Base-by-base conservation (phyloP, 306 rosid genomes). In the Quercus ilex region DNA sequence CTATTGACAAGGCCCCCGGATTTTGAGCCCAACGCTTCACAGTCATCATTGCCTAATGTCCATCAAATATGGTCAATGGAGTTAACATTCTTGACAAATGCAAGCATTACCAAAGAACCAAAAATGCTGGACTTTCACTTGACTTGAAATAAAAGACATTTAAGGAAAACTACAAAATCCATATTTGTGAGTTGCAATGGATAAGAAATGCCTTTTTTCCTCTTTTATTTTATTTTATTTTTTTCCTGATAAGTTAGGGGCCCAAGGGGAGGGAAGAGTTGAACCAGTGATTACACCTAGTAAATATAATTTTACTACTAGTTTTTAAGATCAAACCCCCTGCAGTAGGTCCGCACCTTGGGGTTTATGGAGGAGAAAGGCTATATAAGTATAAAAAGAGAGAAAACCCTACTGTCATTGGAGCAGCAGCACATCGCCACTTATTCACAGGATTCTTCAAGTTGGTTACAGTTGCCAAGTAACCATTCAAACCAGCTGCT, bases 391-490 rank as follows among this genome's bases (percentile, higher is more conserved):
- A 56, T 5, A 38, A 74, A 23, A 43, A 77, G 26, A 82, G 68
- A 55, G 72, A 55, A 80, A 86, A 74, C 69, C 85, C 14, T 83
- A 94, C 97, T 3, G 98, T 21, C 35, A 94, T 85, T 74, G 98
- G 97, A 79, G 97, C 94, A 81, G 98, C 98, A 38, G 97, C 97
- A 82, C 98, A 94, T 41, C 86, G 86, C 98, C 98, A 94, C 79
- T 94, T 91, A 87, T 91, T 91, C 55, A 91, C 93, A 19, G 97
- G 98, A 82, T 84, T 89, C 85, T 87, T 91, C 76, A 92, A 85
- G 89, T 94, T 94, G 72, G 94, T 92, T 81, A 92, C 28, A 60
- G 98, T 91, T 78, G 98, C 97, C 97, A 94, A 87, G 86, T 92
- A 94, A 60, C 98, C 98, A 83, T 94, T 94, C 80, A 94, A 84